A percentile compares a stretch with the other conserved stretches of the same genome.
Evolutionary conservation across 1,139 yeast genomes (phyloP).

Genomic region (Candida mesenterica): DNA sequence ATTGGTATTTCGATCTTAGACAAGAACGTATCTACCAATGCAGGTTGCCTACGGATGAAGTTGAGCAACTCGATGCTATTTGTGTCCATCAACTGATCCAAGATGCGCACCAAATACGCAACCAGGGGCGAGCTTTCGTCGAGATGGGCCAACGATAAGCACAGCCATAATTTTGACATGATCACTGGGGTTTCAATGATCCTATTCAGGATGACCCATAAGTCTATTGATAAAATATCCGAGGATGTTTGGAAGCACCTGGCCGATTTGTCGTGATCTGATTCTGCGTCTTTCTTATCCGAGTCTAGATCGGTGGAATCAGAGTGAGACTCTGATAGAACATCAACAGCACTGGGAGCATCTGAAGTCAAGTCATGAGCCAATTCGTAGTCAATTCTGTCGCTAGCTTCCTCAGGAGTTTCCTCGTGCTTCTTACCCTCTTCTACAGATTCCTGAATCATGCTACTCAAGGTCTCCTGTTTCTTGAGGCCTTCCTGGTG

Average conservation of each 20-base stretch:
- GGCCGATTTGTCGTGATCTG: conserved; percentile 36
- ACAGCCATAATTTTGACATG: conserved; percentile 45
- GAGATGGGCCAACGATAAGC: conserved; percentile 35
- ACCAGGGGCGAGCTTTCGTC: conserved; percentile 42
- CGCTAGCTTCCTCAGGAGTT: too few species aligned
- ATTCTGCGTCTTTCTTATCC: conserved; percentile 17
- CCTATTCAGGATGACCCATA: conserved; percentile 46
- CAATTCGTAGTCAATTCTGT: too few species aligned
- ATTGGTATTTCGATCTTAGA: conserved; percentile 58
- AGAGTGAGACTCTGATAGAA: not conserved
- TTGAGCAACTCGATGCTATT: conserved; percentile 50
- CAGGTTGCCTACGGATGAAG: conserved; percentile 50
- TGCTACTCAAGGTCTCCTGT: conserved; percentile 14
- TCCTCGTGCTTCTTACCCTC: conserved; percentile 11
- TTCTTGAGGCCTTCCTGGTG: conserved; percentile 30
- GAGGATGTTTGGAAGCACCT: conserved; percentile 44
- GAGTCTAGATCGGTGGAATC: not conserved
- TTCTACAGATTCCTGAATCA: conserved; percentile 9
- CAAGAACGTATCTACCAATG: conserved; percentile 54
- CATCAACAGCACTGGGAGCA: not conserved
- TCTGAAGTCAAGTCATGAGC: too few species aligned
- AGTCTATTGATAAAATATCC: conserved; percentile 41
- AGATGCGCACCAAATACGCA: conserved; percentile 39
- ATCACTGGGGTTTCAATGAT: conserved; percentile 45
- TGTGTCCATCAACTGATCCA: conserved; percentile 48